Evolutionary conservation across 2,329 filamentous ascomycete genomes (phyloP).

Genomic region (Sporothrix luriei): DNA sequence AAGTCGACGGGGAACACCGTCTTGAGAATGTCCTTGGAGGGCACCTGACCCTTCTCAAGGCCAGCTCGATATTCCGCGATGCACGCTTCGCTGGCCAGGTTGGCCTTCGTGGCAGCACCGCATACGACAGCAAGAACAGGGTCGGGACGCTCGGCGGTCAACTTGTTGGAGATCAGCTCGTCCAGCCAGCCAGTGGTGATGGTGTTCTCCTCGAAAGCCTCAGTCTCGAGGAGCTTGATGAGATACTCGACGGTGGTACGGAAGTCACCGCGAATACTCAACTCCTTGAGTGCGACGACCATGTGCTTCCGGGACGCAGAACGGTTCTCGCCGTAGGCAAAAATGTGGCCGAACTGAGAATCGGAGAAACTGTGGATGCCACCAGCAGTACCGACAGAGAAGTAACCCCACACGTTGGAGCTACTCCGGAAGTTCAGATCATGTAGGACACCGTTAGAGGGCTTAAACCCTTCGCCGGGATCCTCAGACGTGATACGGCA

Average conservation of each 20-base stretch:
- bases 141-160: slow-evolving; percentile 94
- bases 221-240: slow-evolving; percentile 97
- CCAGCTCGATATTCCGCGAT: slow-evolving; percentile 84
- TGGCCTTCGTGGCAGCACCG: slow-evolving; percentile 91
- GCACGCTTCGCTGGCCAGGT: slow-evolving; percentile 88
- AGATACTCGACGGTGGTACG: slow-evolving; percentile 97
- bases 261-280: slow-evolving; percentile 99
- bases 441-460: slow-evolving; percentile 97
- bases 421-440: slow-evolving; percentile 98
- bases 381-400: slow-evolving; percentile 94
- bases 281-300: slow-evolving; percentile 96
- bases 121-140: slow-evolving; percentile 91
- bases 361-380: slow-evolving; percentile 99
- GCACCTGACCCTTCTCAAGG: slow-evolving; percentile 95
- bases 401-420: slow-evolving; percentile 99
- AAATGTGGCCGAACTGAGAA: slow-evolving; percentile 98
- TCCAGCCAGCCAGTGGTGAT: slow-evolving; percentile 99
- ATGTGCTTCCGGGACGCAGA: slow-evolving; percentile 97
- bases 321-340: slow-evolving; percentile 97
- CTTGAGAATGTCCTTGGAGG: slow-evolving; percentile 93
- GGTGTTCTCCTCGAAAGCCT: slow-evolving; percentile 97
- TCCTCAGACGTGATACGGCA: slow-evolving; percentile 99
- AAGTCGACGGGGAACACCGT: slow-evolving; percentile 98
- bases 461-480: slow-evolving; percentile 98
- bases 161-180: slow-evolving; percentile 95